Percentiles rank a stretch among this genome's conserved stretches.
Evolutionary conservation across 176 grass and related monocot species (phyloP).

Genomic region (Bromus sterilis): DNA sequence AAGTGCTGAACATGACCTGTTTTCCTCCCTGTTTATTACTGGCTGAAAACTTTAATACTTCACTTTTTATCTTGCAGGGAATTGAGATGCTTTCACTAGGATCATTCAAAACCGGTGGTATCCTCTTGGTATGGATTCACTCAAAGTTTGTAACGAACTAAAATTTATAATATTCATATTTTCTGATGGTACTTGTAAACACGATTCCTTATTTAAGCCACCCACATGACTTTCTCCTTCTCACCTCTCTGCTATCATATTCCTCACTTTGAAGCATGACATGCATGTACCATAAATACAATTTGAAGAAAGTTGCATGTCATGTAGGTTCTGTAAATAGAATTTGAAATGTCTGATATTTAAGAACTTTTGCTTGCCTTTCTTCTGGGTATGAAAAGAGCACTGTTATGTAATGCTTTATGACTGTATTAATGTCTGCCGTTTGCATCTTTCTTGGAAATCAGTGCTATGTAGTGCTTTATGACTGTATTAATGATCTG

Average conservation of each 20-base stretch:
- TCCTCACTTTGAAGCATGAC: background rate
- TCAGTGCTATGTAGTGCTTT: background rate
- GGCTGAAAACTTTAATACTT: background rate
- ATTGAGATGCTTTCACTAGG: constrained; percentile 97
- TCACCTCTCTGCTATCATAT: background rate
- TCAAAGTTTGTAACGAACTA: background rate
- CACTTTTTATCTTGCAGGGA: constrained; percentile 43
- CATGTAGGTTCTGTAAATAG: background rate
- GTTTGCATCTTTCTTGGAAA: background rate
- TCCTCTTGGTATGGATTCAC: constrained; percentile 75
- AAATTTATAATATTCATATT: background rate
- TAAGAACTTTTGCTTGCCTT: background rate
- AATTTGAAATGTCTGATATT: background rate
- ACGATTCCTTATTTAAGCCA: background rate
- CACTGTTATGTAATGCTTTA: background rate
- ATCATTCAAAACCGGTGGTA: constrained; percentile 96
- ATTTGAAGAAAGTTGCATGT: background rate
- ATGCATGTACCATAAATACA: background rate
- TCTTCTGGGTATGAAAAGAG: background rate
- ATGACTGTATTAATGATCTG: background rate
- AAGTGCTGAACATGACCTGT: background rate
- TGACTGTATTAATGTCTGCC: background rate
- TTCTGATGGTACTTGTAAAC: background rate
- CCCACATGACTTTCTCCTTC: background rate
- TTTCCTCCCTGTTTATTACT: background rate